Conservation (phyloP, 2,329 filamentous ascomycete genomes). For the Herpotrichia juniperi region DNA sequence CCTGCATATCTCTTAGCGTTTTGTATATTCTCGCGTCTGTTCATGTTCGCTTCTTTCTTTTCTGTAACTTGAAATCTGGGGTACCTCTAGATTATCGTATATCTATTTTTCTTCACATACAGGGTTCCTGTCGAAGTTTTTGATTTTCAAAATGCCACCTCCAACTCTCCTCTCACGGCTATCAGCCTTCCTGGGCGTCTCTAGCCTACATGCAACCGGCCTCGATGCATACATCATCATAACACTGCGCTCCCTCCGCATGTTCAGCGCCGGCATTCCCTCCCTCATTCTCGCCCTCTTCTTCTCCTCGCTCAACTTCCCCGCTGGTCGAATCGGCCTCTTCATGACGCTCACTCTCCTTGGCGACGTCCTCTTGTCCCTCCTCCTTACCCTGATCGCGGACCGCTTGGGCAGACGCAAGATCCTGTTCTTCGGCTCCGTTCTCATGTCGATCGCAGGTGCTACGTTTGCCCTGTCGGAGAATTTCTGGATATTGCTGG, state of each 20-base stretch:
- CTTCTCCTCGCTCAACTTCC: conserved; percentile 43
- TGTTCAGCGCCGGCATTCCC: conserved; percentile 45
- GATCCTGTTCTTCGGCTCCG: conserved; percentile 42
- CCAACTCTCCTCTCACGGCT: conserved; percentile 24
- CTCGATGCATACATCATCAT: conserved; percentile 53
- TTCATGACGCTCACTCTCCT: conserved; percentile 51
- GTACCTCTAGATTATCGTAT: not conserved
- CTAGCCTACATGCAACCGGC: conserved; percentile 39
- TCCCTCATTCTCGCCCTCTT: conserved; percentile 46
- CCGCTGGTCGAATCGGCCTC: conserved; percentile 43
- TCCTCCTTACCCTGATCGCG: conserved; percentile 46
- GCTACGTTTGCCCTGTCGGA: conserved; percentile 42
- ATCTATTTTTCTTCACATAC: not conserved
- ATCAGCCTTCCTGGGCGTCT: conserved; percentile 36
- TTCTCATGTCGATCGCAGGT: conserved; percentile 45
- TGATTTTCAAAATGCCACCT: conserved; percentile 3
- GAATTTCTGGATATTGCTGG: conserved; percentile 45
- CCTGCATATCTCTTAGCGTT: not conserved
- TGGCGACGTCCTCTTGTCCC: conserved; percentile 45
- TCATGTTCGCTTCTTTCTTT: not conserved
- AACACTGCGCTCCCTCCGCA: conserved; percentile 37
- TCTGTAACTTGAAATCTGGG: not conserved
- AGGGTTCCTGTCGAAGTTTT: not conserved
- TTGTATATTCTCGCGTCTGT: not conserved
- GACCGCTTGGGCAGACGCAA: conserved; percentile 43